Evolutionary conservation across 495 filamentous ascomycete genomes (phyloP).

Genomic region (Penicillium malachiteum): DNA sequence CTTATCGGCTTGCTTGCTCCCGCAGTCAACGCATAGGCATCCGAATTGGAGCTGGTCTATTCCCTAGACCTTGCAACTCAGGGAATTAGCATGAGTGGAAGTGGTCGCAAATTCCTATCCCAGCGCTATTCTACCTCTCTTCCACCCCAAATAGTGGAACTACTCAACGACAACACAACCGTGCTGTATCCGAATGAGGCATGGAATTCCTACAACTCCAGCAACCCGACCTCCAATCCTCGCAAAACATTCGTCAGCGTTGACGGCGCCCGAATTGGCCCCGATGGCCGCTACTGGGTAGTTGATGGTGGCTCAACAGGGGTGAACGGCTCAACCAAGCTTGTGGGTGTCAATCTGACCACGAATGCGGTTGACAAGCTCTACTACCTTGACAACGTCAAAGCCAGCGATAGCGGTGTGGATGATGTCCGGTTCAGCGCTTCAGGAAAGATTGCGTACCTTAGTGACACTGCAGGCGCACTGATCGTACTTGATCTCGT

Average conservation of each 20-base stretch:
- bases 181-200: constrained; percentile 22
- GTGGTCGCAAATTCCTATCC: constrained; percentile 15
- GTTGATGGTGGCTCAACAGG: constrained; percentile 24
- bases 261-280: constrained; percentile 27
- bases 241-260: constrained; percentile 21
- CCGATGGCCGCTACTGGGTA: constrained; percentile 28
- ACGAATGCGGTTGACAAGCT: constrained; percentile 24
- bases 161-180: constrained; percentile 19
- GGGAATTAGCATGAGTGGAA: constrained; percentile 11
- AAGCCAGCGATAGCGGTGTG: constrained; percentile 12
- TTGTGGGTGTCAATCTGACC: constrained; percentile 23
- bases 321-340: constrained; percentile 24
- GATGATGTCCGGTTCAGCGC: neutral
- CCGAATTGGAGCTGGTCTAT: constrained; percentile 8
- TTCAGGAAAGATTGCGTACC: neutral
- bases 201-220: constrained; percentile 28
- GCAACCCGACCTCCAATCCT: constrained; percentile 15
- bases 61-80: constrained; percentile 10
- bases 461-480: neutral
- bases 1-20: neutral
- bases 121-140: constrained; percentile 10
- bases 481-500: neutral
- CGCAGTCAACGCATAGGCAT: neutral
- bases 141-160: constrained; percentile 9
- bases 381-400: constrained; percentile 23